Percentiles rank a stretch among this genome's conserved stretches.
phyloP scores from a whole-genome alignment of 78 protist genomes.

The Acrasis kona region DNA sequence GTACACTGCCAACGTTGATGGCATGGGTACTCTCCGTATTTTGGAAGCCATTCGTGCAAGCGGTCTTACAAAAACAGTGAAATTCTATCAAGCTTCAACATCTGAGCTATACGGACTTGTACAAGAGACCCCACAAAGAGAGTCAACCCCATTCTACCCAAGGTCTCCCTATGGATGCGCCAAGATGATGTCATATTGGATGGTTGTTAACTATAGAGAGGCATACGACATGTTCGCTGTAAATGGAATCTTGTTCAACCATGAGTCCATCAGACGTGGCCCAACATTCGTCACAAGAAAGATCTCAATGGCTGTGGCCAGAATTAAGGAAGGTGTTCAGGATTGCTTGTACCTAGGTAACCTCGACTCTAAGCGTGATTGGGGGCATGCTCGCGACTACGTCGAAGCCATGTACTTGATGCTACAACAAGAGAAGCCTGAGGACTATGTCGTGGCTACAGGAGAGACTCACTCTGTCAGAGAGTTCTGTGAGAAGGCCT shows the following conservation, averaged over 20 bases:
- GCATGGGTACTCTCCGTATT: constrained; percentile 69
- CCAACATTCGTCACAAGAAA: constrained; percentile 90
- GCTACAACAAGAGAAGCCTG: constrained; percentile 63
- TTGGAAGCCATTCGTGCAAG: constrained; percentile 82
- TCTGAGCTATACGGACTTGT: constrained; percentile 87
- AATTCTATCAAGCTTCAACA: constrained; percentile 85
- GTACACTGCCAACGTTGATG: constrained; percentile 87
- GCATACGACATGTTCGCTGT: constrained; percentile 71
- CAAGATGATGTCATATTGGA: constrained; percentile 89
- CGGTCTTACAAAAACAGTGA: constrained; percentile 46
- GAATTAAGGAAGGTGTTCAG: constrained; percentile 43
- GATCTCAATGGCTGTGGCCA: constrained; percentile 82
- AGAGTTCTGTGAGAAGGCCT: constrained; percentile 63
- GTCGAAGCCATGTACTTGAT: constrained; percentile 81
- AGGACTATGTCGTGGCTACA: constrained; percentile 82
- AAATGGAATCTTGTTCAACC: constrained; percentile 93
- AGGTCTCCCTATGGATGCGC: constrained; percentile 86
- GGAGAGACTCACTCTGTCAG: constrained; percentile 77
- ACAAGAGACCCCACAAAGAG: constrained; percentile 70
- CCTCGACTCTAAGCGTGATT: constrained; percentile 76
- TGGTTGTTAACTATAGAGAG: constrained; percentile 85
- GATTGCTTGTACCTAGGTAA: constrained; percentile 64
- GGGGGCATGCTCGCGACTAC: constrained; percentile 83
- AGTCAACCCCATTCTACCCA: constrained; percentile 94
- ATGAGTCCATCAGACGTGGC: constrained; percentile 69